These are phyloP conservation scores for Ilyonectria sp. DNA, from an alignment of 2,329 filamentous ascomycete genomes.

Conservation along the genomic window DNA sequence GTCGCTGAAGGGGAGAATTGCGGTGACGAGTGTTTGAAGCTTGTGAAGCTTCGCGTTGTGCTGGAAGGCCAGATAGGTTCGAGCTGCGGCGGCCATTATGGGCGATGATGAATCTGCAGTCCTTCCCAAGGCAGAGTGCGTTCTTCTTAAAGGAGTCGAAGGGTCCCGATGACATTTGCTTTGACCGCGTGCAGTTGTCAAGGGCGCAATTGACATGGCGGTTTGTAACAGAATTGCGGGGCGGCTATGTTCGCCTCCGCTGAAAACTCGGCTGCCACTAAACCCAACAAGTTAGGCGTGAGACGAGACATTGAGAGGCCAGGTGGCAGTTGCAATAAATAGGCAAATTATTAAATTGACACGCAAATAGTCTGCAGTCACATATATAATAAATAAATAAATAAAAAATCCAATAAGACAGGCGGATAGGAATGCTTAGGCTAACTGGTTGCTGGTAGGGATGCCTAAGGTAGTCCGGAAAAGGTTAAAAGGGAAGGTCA, in stretches of 20 bases:
- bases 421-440: too few species aligned
- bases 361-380: too few species aligned
- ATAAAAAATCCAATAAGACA: too few species aligned
- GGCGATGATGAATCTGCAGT: neutral
- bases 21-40: conserved; percentile 61
- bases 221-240: neutral
- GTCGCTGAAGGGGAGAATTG: conserved; percentile 63
- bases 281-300: neutral
- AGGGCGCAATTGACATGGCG: neutral
- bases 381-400: too few species aligned
- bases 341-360: too few species aligned
- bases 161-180: neutral
- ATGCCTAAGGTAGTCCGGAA: too few species aligned
- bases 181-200: neutral
- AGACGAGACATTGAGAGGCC: too few species aligned
- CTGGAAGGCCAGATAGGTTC: conserved; percentile 59
- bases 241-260: neutral
- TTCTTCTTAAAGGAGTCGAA: neutral
- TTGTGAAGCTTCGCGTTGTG: conserved; percentile 60
- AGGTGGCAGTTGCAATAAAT: too few species aligned
- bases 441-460: too few species aligned
- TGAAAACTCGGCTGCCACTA: neutral
- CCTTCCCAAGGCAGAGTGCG: neutral
- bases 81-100: conserved; percentile 38
- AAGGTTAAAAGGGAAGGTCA: too few species aligned